Evolutionary conservation across 768 basidiomycete genomes (phyloP).

Genomic region (Rhizopogon roseolus): DNA sequence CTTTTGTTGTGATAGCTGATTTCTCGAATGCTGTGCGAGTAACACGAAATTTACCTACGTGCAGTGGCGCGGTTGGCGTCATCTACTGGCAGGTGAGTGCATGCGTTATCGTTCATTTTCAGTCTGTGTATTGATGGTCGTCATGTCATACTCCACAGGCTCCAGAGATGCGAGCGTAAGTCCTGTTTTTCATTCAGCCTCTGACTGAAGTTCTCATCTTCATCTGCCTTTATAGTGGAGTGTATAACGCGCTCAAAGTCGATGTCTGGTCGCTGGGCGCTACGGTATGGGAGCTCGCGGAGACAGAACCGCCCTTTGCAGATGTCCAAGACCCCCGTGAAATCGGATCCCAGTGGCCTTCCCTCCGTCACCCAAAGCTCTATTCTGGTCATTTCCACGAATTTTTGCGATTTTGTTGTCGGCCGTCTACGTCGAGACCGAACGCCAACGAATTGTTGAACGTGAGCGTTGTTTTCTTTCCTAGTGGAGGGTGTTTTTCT

Average conservation of each 20-base stretch:
- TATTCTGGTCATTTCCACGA: constrained; percentile 71
- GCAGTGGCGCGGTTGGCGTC: constrained; percentile 62
- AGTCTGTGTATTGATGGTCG: neutral
- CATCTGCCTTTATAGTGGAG: constrained; percentile 37
- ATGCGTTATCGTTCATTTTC: neutral
- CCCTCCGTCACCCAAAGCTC: constrained; percentile 49
- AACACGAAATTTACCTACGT: constrained; percentile 41
- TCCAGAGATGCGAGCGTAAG: constrained; percentile 72
- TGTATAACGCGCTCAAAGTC: constrained; percentile 70
- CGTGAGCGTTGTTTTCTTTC: constrained; percentile 32
- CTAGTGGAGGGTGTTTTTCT: neutral
- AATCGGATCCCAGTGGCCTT: constrained; percentile 61
- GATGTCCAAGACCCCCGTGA: constrained; percentile 41
- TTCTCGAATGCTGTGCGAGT: constrained; percentile 75
- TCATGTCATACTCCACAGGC: constrained; percentile 31
- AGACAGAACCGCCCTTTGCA: constrained; percentile 70
- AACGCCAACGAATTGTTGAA: constrained; percentile 50
- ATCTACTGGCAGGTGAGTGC: constrained; percentile 70
- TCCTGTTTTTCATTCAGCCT: neutral
- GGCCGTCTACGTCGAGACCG: constrained; percentile 54
- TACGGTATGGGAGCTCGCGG: constrained; percentile 78
- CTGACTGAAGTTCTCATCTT: constrained; percentile 5
- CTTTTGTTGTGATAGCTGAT: constrained; percentile 49
- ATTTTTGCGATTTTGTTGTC: constrained; percentile 63
- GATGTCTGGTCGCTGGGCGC: constrained; percentile 83